Percentiles rank a stretch among this genome's conserved stretches.
phyloP scores from a whole-genome alignment of 352 stramenopile genomes.

The Phytophthora macrochlamydospora region DNA sequence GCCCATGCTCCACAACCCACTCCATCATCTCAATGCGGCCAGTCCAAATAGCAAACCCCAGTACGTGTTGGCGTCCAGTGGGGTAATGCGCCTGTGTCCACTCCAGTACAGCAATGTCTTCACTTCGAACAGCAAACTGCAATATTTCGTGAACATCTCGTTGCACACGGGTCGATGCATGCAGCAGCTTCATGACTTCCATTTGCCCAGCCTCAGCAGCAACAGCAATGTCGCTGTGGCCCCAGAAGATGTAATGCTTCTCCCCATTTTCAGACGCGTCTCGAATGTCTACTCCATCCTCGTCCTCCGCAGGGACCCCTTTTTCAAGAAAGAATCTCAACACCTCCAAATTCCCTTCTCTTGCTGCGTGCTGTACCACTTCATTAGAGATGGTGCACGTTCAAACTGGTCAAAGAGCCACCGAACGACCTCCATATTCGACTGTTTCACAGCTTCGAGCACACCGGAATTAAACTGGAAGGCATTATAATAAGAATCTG shows the following conservation, averaged over 20 bases:
- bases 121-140: neutral
- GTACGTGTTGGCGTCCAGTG: neutral
- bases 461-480: neutral
- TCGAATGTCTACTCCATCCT: too few relatives aligned
- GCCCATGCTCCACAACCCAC: neutral
- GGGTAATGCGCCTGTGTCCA: neutral
- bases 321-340: neutral
- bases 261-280: too few relatives aligned
- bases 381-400: neutral
- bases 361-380: neutral
- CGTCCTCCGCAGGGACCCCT: too few relatives aligned
- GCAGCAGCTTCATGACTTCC: too few relatives aligned
- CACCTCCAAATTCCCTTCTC: neutral
- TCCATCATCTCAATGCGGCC: neutral
- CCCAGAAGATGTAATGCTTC: too few relatives aligned
- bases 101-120: neutral
- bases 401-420: neutral
- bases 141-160: neutral
- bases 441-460: neutral
- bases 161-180: too few relatives aligned
- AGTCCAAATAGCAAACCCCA: neutral
- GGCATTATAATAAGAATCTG: conserved; percentile 1
- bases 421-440: neutral
- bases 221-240: too few relatives aligned
- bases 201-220: too few relatives aligned